phyloP scores from a whole-genome alignment of 2,329 filamentous ascomycete genomes.

The Fusarium haematococcum region DNA sequence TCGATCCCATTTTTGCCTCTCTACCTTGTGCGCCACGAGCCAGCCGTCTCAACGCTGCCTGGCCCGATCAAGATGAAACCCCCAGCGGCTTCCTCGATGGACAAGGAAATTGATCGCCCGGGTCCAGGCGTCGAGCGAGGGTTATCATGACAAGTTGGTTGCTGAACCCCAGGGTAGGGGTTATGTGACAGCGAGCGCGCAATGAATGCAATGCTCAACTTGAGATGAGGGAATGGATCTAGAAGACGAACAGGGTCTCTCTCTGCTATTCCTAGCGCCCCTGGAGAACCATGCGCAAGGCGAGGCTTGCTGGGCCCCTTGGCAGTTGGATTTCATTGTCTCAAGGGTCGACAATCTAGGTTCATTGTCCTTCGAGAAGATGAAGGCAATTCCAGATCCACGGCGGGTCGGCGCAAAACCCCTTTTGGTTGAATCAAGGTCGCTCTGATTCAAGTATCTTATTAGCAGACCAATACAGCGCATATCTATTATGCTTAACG shows the following conservation, averaged over 20 bases:
- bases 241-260: not conserved
- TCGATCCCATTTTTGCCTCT: slow-evolving; percentile 25
- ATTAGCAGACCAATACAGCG: not conserved
- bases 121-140: slow-evolving; percentile 30
- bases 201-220: not conserved
- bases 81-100: slow-evolving; percentile 22
- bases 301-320: slow-evolving; percentile 19
- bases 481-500: not conserved
- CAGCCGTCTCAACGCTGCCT: slow-evolving; percentile 32
- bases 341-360: slow-evolving; percentile 25
- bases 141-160: slow-evolving; percentile 35
- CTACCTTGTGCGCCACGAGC: slow-evolving; percentile 31
- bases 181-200: not conserved
- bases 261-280: slow-evolving; percentile 8
- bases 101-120: slow-evolving; percentile 36
- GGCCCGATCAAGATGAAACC: slow-evolving; percentile 42
- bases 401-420: slow-evolving; percentile 15
- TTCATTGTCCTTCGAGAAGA: slow-evolving; percentile 28
- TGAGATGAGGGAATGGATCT: slow-evolving; percentile 3
- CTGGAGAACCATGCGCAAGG: slow-evolving; percentile 13
- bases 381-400: not conserved
- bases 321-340: slow-evolving; percentile 26
- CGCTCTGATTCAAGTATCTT: not conserved
- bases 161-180: slow-evolving; percentile 8
- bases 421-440: not conserved